These are phyloP conservation scores for Lecanicillium sp. DNA, from an alignment of 2,329 filamentous ascomycete species.

Conservation along the genomic window DNA sequence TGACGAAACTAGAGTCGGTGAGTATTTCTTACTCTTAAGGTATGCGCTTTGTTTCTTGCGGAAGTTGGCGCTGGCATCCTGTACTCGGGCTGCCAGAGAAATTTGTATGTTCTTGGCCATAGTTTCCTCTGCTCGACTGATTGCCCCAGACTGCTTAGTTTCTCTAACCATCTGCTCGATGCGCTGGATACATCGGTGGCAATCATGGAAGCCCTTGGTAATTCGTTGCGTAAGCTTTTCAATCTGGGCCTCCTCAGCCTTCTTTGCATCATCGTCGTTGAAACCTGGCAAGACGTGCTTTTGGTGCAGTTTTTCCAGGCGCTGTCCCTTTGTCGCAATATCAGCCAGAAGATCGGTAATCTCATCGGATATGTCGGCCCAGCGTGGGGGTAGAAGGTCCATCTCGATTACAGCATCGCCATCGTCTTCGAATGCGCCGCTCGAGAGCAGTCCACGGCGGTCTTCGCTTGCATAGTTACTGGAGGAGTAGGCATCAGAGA, in stretches of 20 bases:
- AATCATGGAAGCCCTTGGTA: conserved; percentile 81
- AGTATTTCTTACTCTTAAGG: conserved; percentile 65
- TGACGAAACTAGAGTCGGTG: background rate
- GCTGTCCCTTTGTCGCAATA: conserved; percentile 76
- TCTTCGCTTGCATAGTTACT: conserved; percentile 41
- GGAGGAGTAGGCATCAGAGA: conserved; percentile 53
- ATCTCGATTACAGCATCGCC: conserved; percentile 97
- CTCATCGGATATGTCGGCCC: conserved; percentile 93
- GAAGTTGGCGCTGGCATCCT: conserved; percentile 87
- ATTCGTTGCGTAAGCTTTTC: conserved; percentile 86
- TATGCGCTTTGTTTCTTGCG: conserved; percentile 97
- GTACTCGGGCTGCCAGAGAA: conserved; percentile 78
- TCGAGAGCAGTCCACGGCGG: conserved; percentile 75
- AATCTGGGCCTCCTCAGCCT: conserved; percentile 80
- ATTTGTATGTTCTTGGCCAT: conserved; percentile 98
- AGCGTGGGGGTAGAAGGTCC: conserved; percentile 90
- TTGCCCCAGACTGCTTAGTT: conserved; percentile 62
- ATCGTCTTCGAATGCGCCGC: conserved; percentile 72
- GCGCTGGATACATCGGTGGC: conserved; percentile 80
- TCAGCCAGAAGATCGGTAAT: conserved; percentile 76
- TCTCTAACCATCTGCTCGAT: conserved; percentile 85
- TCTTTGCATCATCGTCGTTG: conserved; percentile 88
- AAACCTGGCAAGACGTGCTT: conserved; percentile 96
- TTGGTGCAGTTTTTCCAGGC: conserved; percentile 87
- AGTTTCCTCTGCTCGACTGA: conserved; percentile 78